A percentile compares a stretch with the other conserved stretches of the same genome.
These are phyloP conservation scores for Trichoderma citrinoviride DNA, from an alignment of 2,329 filamentous ascomycete genomes.

Conservation along the genomic window DNA sequence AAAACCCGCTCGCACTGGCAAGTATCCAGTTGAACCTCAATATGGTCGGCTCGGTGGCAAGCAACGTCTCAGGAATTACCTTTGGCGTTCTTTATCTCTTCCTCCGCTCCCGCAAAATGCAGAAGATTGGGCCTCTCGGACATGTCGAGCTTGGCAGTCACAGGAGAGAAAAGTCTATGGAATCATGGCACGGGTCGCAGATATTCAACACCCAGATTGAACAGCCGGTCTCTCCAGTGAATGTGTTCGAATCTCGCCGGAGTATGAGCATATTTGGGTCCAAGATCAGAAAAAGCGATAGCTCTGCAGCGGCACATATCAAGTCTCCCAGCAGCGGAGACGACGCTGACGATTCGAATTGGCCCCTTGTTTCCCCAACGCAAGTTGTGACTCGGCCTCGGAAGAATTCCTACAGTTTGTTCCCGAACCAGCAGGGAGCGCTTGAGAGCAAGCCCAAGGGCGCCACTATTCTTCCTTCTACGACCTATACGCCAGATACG, in stretches of 20 bases:
- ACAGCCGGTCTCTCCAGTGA: constrained; percentile 24
- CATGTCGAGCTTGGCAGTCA: constrained; percentile 46
- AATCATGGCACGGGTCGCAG: constrained; percentile 14
- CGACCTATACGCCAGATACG: constrained; percentile 21
- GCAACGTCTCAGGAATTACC: constrained; percentile 64
- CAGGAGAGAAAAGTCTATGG: constrained; percentile 26
- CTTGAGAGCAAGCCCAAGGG: constrained; percentile 30
- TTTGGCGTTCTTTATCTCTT: constrained; percentile 66
- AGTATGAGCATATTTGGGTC: background rate
- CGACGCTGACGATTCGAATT: background rate
- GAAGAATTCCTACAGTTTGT: constrained; percentile 26
- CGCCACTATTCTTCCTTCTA: constrained; percentile 39
- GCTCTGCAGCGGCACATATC: background rate
- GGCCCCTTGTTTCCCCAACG: background rate
- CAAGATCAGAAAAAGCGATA: background rate
- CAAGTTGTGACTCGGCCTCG: background rate
- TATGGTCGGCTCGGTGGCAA: constrained; percentile 63
- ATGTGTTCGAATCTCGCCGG: constrained; percentile 11
- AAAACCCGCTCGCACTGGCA: constrained; percentile 39
- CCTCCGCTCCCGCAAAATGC: constrained; percentile 60
- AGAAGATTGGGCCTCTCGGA: constrained; percentile 50
- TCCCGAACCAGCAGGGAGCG: constrained; percentile 22
- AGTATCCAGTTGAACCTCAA: constrained; percentile 44
- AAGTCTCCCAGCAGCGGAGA: background rate
- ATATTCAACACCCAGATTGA: constrained; percentile 27